Conservation (phyloP, 2,329 filamentous ascomycete species). For the Fusarium agapanthi region DNA sequence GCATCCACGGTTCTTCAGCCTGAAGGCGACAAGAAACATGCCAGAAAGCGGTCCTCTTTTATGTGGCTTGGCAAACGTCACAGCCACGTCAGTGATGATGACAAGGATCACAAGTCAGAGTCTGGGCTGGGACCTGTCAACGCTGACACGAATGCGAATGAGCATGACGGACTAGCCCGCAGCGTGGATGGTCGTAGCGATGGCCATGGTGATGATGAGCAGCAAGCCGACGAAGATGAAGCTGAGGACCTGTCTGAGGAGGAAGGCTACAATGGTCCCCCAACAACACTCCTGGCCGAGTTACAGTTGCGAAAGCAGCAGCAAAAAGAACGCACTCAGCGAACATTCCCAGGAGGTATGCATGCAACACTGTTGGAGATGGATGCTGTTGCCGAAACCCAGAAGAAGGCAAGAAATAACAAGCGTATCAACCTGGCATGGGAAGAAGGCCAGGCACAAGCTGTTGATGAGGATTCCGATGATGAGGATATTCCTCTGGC, state of each 20-base stretch:
- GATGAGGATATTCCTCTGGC: slow-evolving; percentile 92
- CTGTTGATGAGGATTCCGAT: slow-evolving; percentile 57
- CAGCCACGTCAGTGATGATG: slow-evolving; percentile 44
- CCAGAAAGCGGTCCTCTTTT: slow-evolving; percentile 60
- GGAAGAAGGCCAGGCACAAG: slow-evolving; percentile 72
- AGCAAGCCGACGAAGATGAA: slow-evolving; percentile 54
- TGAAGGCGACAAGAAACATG: slow-evolving; percentile 34
- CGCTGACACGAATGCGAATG: slow-evolving; percentile 36
- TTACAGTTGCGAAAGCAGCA: slow-evolving; percentile 90
- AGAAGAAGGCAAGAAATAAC: slow-evolving; percentile 76
- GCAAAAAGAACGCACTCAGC: slow-evolving; percentile 77
- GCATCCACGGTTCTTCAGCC: slow-evolving; percentile 40
- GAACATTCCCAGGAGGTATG: slow-evolving; percentile 78
- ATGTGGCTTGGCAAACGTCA: slow-evolving; percentile 57
- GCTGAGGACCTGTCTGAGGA: slow-evolving; percentile 57
- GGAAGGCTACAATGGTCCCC: slow-evolving; percentile 71
- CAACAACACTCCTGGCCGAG: slow-evolving; percentile 92
- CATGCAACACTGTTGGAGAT: slow-evolving; percentile 90
- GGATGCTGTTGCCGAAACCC: slow-evolving; percentile 87
- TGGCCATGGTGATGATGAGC: slow-evolving; percentile 39
- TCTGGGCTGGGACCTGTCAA: slow-evolving; percentile 41
- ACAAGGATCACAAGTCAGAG: slow-evolving; percentile 33
- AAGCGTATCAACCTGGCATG: slow-evolving; percentile 89
- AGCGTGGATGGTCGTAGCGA: slow-evolving; percentile 44
- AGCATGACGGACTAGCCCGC: slow-evolving; percentile 34